Conservation (phyloP, 1,284 basidiomycete genomes). For the Leccinum laetum region DNA sequence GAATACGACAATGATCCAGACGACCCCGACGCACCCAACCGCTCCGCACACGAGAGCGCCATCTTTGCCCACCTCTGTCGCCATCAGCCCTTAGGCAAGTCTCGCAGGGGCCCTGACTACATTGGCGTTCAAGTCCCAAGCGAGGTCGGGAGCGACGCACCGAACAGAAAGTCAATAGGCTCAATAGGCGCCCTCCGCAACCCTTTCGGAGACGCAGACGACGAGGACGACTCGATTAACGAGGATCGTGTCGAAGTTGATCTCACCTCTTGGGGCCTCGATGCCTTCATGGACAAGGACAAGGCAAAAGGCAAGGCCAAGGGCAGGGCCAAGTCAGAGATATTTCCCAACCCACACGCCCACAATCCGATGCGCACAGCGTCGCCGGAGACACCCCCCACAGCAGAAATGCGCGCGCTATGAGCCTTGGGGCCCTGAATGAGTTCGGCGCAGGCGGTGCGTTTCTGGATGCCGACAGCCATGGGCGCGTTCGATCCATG, state of each 20-base stretch:
- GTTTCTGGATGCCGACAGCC: constrained; percentile 42
- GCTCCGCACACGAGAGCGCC: constrained; percentile 77
- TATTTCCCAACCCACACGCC: constrained; percentile 51
- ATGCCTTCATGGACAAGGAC: constrained; percentile 57
- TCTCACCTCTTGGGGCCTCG: constrained; percentile 80
- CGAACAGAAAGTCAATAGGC: constrained; percentile 44
- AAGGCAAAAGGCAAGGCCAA: constrained; percentile 51
- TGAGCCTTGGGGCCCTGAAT: constrained; percentile 64
- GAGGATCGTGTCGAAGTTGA: constrained; percentile 68
- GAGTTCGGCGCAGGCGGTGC: constrained; percentile 48
- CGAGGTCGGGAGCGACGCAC: constrained; percentile 52
- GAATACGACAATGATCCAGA: constrained; percentile 83
- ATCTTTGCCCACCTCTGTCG: constrained; percentile 75
- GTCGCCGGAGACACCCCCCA: constrained; percentile 29
- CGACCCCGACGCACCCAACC: constrained; percentile 56
- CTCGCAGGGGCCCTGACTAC: constrained; percentile 59
- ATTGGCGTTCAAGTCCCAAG: constrained; percentile 67
- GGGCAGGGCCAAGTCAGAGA: constrained; percentile 30
- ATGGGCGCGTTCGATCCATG: constrained; percentile 40
- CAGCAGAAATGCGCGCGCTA: constrained; percentile 48
- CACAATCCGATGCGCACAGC: constrained; percentile 29
- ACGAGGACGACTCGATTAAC: constrained; percentile 50
- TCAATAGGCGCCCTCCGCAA: constrained; percentile 68
- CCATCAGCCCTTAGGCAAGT: constrained; percentile 27
- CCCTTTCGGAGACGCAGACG: constrained; percentile 54